These are phyloP conservation scores for Ophiostoma perfectum DNA, from an alignment of 2,329 filamentous ascomycete genomes.

Conservation along the genomic window DNA sequence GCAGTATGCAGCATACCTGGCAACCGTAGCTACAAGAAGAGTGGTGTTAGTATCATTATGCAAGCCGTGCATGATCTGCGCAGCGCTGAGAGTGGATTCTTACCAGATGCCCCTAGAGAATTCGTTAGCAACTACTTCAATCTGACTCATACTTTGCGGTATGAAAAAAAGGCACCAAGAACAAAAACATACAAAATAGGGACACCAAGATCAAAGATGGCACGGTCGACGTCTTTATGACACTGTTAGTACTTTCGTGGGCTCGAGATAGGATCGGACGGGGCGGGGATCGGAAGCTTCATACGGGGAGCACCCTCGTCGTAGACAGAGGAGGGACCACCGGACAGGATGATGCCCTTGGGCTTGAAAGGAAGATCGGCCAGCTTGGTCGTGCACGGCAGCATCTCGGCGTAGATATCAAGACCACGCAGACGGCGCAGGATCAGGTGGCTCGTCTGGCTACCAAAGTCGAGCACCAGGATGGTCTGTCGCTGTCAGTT, in stretches of 20 bases:
- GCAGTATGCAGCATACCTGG: neutral
- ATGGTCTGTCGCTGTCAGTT: constrained; percentile 50
- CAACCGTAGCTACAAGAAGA: constrained; percentile 1
- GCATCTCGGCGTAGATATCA: constrained; percentile 72
- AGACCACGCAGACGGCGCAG: constrained; percentile 69
- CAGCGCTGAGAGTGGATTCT: neutral
- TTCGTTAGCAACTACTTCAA: neutral
- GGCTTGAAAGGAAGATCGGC: constrained; percentile 72
- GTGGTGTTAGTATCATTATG: neutral
- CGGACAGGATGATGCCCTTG: constrained; percentile 69
- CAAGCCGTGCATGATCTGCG: neutral
- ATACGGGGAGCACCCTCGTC: constrained; percentile 34
- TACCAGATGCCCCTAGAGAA: constrained; percentile 13
- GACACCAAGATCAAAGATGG: constrained; percentile 59
- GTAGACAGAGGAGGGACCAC: constrained; percentile 35
- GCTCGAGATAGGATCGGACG: neutral
- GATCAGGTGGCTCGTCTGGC: constrained; percentile 70
- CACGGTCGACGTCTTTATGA: constrained; percentile 62
- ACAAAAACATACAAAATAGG: constrained; percentile 30
- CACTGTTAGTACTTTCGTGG: neutral
- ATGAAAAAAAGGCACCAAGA: neutral
- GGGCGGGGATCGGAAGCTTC: constrained; percentile 8
- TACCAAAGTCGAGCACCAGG: constrained; percentile 65
- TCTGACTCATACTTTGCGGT: neutral
- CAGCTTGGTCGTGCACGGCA: constrained; percentile 79